Evolutionary conservation across 805 yeast genomes (phyloP), one percentile per base, ranked within the genome.

Genomic region (Ogataea siamensis): DNA sequence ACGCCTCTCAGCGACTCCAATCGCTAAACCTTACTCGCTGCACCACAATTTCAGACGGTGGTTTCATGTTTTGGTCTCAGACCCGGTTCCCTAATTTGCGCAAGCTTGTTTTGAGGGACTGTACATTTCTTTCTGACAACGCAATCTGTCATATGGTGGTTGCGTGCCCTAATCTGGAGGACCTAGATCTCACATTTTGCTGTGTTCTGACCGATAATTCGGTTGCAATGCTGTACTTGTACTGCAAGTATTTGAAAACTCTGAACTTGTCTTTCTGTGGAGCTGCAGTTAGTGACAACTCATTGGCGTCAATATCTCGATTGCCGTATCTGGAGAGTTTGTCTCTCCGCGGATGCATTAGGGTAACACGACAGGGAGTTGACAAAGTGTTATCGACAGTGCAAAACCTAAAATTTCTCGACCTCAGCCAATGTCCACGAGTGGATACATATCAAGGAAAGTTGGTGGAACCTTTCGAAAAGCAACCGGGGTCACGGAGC

Each of bases 281-380:
- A 4, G 73, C 83, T 20, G 89, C 91, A 1, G 87, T 84, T 5
- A 78, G 87, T 51, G 91, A 84, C 50, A 70, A 79, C 12, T 77
- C 87, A 1, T 56, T 83, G 26, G 68, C 76, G 24, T 73, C 82
- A 0, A 68, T 84, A 7, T 76, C 85, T 2, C 74, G 78, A 46
- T 61, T 83, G 44, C 62, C 69, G 37, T 53, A 65, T 22, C 57
- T 84, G 46, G 70, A 71, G 37, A 54, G 62, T 15, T 62, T 84
- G 36, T 62, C 64, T 3, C 66, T 83, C 13, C 77, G 76, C 37
- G 91, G 93, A 1, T 84, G 93, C 60, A 70, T 82, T 8, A 66
- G 89, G 46, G 89, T 82, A 7, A 84, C 91, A 1, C 66, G 87
- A 50, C 83, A 83, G 7, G 91, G 93, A 11, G 78, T 83, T 19